Base-by-base conservation (phyloP, 306 rosid genomes). In the Cajanus cajan region DNA sequence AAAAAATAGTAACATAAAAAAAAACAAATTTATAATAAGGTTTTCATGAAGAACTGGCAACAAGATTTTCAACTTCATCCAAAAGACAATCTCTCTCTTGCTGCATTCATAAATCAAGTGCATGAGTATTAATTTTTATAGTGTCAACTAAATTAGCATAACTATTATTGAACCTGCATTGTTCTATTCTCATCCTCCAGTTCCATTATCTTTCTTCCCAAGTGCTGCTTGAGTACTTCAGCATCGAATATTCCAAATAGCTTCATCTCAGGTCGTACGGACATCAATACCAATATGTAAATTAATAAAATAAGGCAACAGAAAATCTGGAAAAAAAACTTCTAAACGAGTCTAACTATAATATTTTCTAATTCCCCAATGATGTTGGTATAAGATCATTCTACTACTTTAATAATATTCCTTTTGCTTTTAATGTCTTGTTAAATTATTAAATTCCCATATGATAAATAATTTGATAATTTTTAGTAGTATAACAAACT, bases 1-100 rank as follows among this genome's bases (percentile, higher is more conserved):
- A n/a, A n/a, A n/a, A n/a, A n/a, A n/a, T n/a, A n/a, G n/a, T n/a
- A n/a, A n/a, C n/a, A n/a, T n/a, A n/a, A n/a, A n/a, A n/a, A n/a
- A n/a, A n/a, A n/a, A n/a, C n/a, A n/a, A n/a, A n/a, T n/a, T n/a
- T n/a, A n/a, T n/a, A n/a, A n/a, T n/a, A n/a, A n/a, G n/a, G n/a
- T n/a, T n/a, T n/a, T n/a, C n/a, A n/a, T n/a, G n/a, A n/a, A 69
- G 94, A 84, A 84, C 79, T 85, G 77, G 97, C 94, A 83, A 98
- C 94, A 85, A 96, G 94, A 82, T 88, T 93, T 91, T 96, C 99
- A 82, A 96, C 99, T 87, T 93, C 99, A 82, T 93, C 85, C 78
- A 96, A 86, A 82, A 96, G 90, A 63, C 81, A 91, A 84, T 96
- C 99, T 86, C 99, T 91, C 83, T 96, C 99, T 85, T 65, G 85